Conservation (phyloP, 83 land plant genomes). For the Diphasiastrum complanatum region DNA sequence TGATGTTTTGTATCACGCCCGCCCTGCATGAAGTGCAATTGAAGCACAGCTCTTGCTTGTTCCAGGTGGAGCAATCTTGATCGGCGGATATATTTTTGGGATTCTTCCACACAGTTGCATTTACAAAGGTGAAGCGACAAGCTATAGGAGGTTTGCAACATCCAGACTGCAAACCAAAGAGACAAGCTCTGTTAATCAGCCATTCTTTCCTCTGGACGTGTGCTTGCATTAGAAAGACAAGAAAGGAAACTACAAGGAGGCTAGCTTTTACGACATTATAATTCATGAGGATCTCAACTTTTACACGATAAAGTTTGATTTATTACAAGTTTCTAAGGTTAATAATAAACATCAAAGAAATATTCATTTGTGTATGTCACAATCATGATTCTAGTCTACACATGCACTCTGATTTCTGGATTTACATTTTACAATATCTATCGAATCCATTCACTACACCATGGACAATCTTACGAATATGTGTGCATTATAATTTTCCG, state of each 20-base stretch:
- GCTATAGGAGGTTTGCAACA: slow-evolving; percentile 66
- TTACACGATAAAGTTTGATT: too few species aligned
- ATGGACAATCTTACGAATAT: too few species aligned
- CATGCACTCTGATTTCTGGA: too few species aligned
- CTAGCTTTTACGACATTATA: background rate
- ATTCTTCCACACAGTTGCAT: slow-evolving; percentile 49
- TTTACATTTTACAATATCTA: too few species aligned
- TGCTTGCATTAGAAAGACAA: slow-evolving; percentile 1
- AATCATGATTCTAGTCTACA: too few species aligned
- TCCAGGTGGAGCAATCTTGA: slow-evolving; percentile 50
- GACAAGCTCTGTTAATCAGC: background rate
- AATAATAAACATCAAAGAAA: too few species aligned
- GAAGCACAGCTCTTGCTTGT: slow-evolving; percentile 29
- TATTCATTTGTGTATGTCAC: too few species aligned
- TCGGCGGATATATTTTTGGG: slow-evolving; percentile 38
- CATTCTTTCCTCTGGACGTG: background rate
- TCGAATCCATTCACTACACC: too few species aligned
- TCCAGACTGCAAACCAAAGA: slow-evolving; percentile 48
- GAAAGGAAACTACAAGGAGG: background rate
- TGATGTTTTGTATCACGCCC: slow-evolving; percentile 4
- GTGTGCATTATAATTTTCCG: too few species aligned
- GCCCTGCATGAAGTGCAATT: slow-evolving; percentile 8
- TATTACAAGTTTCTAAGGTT: too few species aligned
- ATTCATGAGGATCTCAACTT: too few species aligned
- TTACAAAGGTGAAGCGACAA: slow-evolving; percentile 54